A percentile compares a stretch with the other conserved stretches of the same genome.
Evolutionary conservation across 2,329 filamentous ascomycete genomes (phyloP).

Genomic region (Leptographium flavum): DNA sequence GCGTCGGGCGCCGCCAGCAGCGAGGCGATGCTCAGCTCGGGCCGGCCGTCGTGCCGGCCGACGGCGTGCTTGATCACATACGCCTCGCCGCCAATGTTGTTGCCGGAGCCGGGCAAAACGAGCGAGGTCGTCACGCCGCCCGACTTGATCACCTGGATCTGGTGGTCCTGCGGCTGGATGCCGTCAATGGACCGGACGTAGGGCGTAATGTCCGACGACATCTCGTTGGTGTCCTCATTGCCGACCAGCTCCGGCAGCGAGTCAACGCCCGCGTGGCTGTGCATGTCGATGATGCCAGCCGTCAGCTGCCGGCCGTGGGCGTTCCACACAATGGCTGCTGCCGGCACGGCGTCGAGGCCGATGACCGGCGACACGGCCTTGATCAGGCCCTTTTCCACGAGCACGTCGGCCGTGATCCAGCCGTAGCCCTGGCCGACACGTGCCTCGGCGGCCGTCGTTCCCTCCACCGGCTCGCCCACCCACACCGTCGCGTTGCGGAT

Average conservation of each 20-base stretch:
- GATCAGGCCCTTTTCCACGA: constrained; percentile 47
- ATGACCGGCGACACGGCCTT: constrained; percentile 34
- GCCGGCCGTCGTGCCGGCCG: constrained; percentile 41
- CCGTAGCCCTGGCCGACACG: constrained; percentile 42
- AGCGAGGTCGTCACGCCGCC: constrained; percentile 59
- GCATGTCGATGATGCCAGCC: constrained; percentile 57
- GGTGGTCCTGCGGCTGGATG: constrained; percentile 47
- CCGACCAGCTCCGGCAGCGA: constrained; percentile 40
- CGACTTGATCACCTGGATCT: constrained; percentile 56
- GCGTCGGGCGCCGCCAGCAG: constrained; percentile 52
- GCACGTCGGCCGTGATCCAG: constrained; percentile 47
- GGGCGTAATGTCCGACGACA: constrained; percentile 49
- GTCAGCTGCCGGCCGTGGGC: constrained; percentile 48
- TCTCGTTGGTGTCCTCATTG: constrained; percentile 47
- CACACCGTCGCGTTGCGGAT: constrained; percentile 55
- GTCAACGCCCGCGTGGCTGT: constrained; percentile 49
- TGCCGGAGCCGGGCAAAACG: constrained; percentile 53
- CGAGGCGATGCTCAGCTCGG: constrained; percentile 47
- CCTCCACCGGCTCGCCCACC: constrained; percentile 44
- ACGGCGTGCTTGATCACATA: constrained; percentile 56
- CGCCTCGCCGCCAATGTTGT: constrained; percentile 60
- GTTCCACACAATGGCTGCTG: constrained; percentile 37
- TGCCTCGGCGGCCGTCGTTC: constrained; percentile 38
- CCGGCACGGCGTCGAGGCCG: constrained; percentile 22
- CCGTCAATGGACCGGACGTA: constrained; percentile 54